A percentile compares a stretch with the other conserved stretches of the same genome.
phyloP scores from a whole-genome alignment of 169 alveolate species.

The Babesia bigemina region DNA sequence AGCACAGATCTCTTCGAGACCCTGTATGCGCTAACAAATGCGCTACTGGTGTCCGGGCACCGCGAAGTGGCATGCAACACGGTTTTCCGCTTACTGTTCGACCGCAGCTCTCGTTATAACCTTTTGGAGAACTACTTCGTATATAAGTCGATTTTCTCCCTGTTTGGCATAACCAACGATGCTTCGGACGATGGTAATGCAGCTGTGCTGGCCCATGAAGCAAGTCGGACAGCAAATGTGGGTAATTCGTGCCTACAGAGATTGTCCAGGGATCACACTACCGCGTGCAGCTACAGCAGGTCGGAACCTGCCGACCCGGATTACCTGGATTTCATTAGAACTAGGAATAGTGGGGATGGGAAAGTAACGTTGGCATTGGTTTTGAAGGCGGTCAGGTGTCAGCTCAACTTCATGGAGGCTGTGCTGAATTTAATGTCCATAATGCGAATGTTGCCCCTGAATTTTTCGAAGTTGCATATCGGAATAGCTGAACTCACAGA shows the following conservation, averaged over 20 bases:
- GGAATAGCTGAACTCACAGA: conserved; percentile 17
- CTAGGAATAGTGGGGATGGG: not conserved
- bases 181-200: not conserved
- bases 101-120: conserved; percentile 23
- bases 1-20: conserved; percentile 22
- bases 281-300: not conserved
- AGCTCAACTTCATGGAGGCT: conserved; percentile 46
- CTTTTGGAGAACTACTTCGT: conserved; percentile 49
- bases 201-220: not conserved
- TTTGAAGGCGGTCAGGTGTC: conserved; percentile 8
- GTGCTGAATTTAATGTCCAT: conserved; percentile 41
- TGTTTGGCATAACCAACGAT: not conserved
- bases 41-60: conserved; percentile 28
- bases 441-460: not conserved
- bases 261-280: not conserved
- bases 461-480: not conserved
- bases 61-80: conserved; percentile 11
- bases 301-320: conserved; percentile 3
- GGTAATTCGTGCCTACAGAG: conserved; percentile 1
- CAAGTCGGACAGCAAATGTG: not conserved
- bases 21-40: conserved; percentile 37
- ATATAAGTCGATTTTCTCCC: conserved; percentile 22
- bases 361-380: not conserved
- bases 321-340: conserved; percentile 7
- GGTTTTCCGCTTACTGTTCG: conserved; percentile 29